These are phyloP conservation scores for Lithospermum erythrorhizon DNA, from an alignment of 257 asterid species.

Conservation along the genomic window DNA sequence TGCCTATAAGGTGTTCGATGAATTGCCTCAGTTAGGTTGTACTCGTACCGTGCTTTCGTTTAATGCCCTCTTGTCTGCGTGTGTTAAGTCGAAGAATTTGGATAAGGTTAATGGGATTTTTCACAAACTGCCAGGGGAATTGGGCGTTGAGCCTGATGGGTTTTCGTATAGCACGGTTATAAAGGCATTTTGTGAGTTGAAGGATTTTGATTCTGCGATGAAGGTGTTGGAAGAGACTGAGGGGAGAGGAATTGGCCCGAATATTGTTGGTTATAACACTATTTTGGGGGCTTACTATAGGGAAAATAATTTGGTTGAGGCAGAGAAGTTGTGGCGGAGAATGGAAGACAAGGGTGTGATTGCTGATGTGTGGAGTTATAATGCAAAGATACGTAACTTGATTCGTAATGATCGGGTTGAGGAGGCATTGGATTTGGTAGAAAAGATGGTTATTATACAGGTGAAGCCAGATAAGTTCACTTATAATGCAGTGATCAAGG, in stretches of 20 bases:
- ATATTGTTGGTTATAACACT: conserved; percentile 23
- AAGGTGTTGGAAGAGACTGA: conserved; percentile 31
- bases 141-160: conserved; percentile 29
- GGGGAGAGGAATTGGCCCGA: conserved; percentile 17
- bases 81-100: conserved; percentile 18
- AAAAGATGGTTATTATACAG: not conserved
- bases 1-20: conserved; percentile 43
- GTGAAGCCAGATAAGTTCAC: not conserved
- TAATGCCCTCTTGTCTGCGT: conserved; percentile 39
- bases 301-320: conserved; percentile 22
- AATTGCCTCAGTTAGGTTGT: conserved; percentile 43
- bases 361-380: not conserved
- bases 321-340: conserved; percentile 16
- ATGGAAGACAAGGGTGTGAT: not conserved
- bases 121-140: conserved; percentile 22
- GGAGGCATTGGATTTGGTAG: not conserved
- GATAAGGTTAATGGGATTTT: conserved; percentile 24
- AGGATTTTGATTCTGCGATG: conserved; percentile 27
- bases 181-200: conserved; percentile 27
- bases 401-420: not conserved
- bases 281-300: conserved; percentile 18
- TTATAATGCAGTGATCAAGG: not conserved
- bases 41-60: conserved; percentile 33
- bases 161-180: conserved; percentile 30
- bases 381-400: not conserved